Conservation (phyloP, 2,329 filamentous ascomycete genomes). For the Monilinia vaccinii-corymbosi region DNA sequence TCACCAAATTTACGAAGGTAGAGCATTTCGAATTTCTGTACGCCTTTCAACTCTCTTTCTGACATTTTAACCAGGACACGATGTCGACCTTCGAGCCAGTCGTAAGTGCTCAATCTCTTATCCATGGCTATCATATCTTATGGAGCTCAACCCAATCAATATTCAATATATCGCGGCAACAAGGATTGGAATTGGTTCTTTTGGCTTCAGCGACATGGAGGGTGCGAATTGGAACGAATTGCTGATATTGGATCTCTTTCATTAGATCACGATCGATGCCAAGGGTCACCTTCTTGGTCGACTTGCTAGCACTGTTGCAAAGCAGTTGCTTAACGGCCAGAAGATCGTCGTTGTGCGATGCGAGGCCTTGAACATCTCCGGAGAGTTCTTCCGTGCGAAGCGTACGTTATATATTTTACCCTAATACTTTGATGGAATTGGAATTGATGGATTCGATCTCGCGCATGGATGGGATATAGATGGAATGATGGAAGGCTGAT, state of each 20-base stretch:
- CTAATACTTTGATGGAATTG: constrained; percentile 4
- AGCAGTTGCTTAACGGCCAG: constrained; percentile 98
- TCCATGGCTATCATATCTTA: not conserved
- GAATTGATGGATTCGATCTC: constrained; percentile 13
- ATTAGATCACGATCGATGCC: constrained; percentile 96
- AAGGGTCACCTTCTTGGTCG: constrained; percentile 99
- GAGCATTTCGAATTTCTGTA: constrained; percentile 18
- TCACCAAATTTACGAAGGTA: constrained; percentile 31
- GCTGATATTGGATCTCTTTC: constrained; percentile 31
- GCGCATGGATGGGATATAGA: constrained; percentile 8
- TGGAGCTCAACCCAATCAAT: no score
- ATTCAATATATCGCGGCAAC: constrained; percentile 13
- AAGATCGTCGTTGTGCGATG: constrained; percentile 99
- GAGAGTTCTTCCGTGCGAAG: constrained; percentile 99
- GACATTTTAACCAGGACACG: constrained; percentile 33
- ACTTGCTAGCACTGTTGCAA: constrained; percentile 94
- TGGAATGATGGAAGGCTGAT: constrained; percentile 36
- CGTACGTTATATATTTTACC: constrained; percentile 61
- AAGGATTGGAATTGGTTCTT: not conserved
- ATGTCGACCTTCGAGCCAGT: constrained; percentile 64
- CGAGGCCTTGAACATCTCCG: constrained; percentile 99
- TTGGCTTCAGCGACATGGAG: constrained; percentile 10
- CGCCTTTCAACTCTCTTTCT: constrained; percentile 23
- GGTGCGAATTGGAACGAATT: constrained; percentile 14
- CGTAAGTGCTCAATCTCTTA: constrained; percentile 44